phyloP scores from a whole-genome alignment of 1,284 basidiomycete genomes.

The Anthracocystis walkeri region DNA sequence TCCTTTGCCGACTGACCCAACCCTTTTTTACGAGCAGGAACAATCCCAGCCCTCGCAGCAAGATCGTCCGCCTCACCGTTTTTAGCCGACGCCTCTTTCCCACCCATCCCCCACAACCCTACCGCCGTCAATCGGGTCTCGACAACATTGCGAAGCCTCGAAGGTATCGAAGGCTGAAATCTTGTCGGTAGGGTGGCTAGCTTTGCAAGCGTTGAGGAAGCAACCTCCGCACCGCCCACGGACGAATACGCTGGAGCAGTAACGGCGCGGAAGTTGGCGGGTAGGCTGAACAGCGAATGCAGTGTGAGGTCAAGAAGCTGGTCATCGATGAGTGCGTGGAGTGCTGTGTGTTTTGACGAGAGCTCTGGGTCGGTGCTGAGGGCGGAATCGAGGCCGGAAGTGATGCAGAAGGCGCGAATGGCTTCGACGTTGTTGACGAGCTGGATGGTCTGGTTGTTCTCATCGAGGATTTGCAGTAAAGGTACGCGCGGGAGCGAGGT shows the following conservation, averaged over 20 bases:
- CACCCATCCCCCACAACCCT: conserved; percentile 52
- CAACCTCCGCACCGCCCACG: conserved; percentile 6
- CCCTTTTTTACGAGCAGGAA: conserved; percentile 34
- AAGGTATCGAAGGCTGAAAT: conserved; percentile 50
- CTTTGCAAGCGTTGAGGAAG: conserved; percentile 10
- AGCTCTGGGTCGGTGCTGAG: conserved; percentile 8
- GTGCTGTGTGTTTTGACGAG: conserved; percentile 25
- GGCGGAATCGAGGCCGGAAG: conserved; percentile 33
- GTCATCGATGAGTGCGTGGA: conserved; percentile 56
- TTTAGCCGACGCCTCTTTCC: conserved; percentile 43
- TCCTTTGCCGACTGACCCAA: conserved; percentile 36
- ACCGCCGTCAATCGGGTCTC: conserved; percentile 45
- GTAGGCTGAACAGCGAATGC: conserved; percentile 59
- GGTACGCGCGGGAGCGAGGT: conserved; percentile 50
- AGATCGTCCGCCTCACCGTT: conserved; percentile 39
- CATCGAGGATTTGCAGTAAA: conserved; percentile 38
- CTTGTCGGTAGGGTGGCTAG: conserved; percentile 17
- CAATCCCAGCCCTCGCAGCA: conserved; percentile 42
- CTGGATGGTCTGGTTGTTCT: conserved; percentile 12
- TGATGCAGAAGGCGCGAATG: conserved; percentile 34
- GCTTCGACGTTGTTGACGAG: conserved; percentile 36
- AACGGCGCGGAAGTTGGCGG: conserved; percentile 53
- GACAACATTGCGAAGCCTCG: conserved; percentile 55
- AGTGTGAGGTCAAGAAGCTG: conserved; percentile 51
- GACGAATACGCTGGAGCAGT: conserved; percentile 45